A percentile compares a stretch with the other conserved stretches of the same genome.
Evolutionary conservation across 1,139 yeast genomes (phyloP).

Genomic region (Kodamaea fungicola): DNA sequence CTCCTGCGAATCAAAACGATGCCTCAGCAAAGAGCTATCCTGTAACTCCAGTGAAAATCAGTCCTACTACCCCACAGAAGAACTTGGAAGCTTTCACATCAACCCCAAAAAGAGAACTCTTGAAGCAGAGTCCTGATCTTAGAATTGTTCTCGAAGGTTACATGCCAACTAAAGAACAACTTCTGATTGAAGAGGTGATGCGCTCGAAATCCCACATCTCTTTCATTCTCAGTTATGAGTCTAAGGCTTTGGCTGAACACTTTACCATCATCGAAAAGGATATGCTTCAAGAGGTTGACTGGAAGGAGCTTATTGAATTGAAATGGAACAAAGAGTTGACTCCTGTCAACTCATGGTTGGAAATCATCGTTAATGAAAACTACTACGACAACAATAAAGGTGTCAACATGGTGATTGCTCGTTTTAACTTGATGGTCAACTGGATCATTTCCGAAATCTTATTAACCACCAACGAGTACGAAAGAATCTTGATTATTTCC

Average conservation of each 20-base stretch:
- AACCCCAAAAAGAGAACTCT: conserved; percentile 12
- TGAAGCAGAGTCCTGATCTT: conserved; percentile 13
- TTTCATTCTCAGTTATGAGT: conserved; percentile 69
- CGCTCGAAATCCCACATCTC: conserved; percentile 58
- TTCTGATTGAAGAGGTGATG: conserved; percentile 38
- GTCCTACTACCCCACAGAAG: not conserved
- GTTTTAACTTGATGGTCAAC: conserved; percentile 85
- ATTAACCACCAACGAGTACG: conserved; percentile 55
- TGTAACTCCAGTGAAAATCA: too few relatives aligned
- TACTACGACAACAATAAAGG: conserved; percentile 55
- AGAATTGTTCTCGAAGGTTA: conserved; percentile 36
- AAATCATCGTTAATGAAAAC: conserved; percentile 61
- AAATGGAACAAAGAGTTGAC: conserved; percentile 67
- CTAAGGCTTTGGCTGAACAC: conserved; percentile 68
- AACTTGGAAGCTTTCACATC: conserved; percentile 5
- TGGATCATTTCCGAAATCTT: conserved; percentile 91
- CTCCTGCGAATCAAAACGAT: too few relatives aligned
- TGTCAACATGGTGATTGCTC: conserved; percentile 75
- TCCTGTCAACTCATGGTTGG: conserved; percentile 86
- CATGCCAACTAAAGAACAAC: conserved; percentile 25
- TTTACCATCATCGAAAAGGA: conserved; percentile 85
- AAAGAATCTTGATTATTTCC: conserved; percentile 66
- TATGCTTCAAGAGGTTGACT: conserved; percentile 78
- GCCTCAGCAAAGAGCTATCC: too few relatives aligned
- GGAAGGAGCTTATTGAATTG: conserved; percentile 84